Evolutionary conservation across 1,284 basidiomycete species (phyloP).

Genomic region (Mycosarcoma mackinlayi): DNA sequence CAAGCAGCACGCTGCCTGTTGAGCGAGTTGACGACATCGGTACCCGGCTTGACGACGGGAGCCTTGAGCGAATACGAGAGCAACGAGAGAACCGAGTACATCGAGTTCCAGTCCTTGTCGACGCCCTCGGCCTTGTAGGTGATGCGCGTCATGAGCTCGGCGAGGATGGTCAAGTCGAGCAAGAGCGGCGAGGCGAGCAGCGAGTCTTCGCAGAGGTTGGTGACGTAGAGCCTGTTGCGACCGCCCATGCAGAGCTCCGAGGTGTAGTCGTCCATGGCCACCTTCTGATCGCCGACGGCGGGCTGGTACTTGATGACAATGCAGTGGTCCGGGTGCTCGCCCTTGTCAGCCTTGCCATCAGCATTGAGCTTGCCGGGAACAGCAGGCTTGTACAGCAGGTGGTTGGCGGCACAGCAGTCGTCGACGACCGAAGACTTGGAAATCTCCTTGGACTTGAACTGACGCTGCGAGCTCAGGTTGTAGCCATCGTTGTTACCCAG

Average conservation of each 20-base stretch:
- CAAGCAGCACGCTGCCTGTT: constrained; percentile 93
- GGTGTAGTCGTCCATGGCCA: constrained; percentile 97
- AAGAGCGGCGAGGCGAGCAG: constrained; percentile 95
- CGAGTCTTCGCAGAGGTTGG: constrained; percentile 77
- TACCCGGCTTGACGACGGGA: constrained; percentile 93
- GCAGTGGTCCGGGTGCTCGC: constrained; percentile 96
- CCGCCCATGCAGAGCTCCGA: constrained; percentile 80
- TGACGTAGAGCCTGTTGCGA: constrained; percentile 68
- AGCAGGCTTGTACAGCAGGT: constrained; percentile 85
- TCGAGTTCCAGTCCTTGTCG: constrained; percentile 56
- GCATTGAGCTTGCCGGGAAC: constrained; percentile 60
- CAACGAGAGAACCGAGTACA: constrained; percentile 66
- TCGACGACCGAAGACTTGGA: constrained; percentile 93
- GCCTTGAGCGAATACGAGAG: constrained; percentile 79
- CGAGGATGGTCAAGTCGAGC: constrained; percentile 90
- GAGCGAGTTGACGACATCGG: constrained; percentile 93
- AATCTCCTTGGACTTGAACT: constrained; percentile 95
- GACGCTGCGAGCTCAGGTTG: constrained; percentile 87
- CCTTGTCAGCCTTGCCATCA: constrained; percentile 75
- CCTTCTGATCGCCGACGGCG: constrained; percentile 87
- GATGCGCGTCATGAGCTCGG: constrained; percentile 93
- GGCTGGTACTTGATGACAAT: constrained; percentile 78
- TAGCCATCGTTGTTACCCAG: constrained; percentile 97
- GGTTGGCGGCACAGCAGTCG: constrained; percentile 77
- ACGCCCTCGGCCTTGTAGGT: constrained; percentile 73